These are phyloP conservation scores for Glycine soja DNA, from an alignment of 306 rosid genomes.

Conservation along the genomic window DNA sequence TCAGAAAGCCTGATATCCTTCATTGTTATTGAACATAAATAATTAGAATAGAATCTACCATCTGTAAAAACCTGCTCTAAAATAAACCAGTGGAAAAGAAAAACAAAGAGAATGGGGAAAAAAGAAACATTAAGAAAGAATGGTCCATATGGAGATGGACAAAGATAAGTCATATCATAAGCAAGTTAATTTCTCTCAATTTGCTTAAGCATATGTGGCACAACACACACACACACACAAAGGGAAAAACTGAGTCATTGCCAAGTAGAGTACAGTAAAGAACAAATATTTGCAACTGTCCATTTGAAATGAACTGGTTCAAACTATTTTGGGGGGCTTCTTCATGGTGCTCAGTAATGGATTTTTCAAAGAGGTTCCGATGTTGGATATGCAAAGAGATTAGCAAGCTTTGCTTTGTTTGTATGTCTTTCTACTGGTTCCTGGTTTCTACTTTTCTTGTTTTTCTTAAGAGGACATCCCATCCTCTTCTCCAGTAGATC, in stretches of 20 bases:
- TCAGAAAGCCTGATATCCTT: conserved; percentile 92
- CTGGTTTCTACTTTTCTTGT: conserved; percentile 21
- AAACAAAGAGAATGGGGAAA: neutral
- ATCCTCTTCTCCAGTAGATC: neutral
- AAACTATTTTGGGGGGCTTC: neutral
- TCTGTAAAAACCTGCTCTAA: conserved; percentile 31
- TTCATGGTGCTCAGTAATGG: conserved; percentile 4
- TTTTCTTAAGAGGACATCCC: neutral
- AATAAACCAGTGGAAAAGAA: neutral
- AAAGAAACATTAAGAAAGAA: conserved; percentile 14
- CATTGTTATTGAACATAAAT: conserved; percentile 37
- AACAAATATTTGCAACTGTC: conserved; percentile 3
- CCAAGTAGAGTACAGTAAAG: conserved; percentile 13
- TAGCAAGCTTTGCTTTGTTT: conserved; percentile 15
- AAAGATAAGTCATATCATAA: conserved; percentile 27
- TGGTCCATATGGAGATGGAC: conserved; percentile 1
- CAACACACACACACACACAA: neutral
- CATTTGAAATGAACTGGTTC: neutral
- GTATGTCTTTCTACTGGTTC: neutral
- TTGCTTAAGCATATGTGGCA: conserved; percentile 31
- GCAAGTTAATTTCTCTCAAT: conserved; percentile 29
- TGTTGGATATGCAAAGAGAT: conserved; percentile 1
- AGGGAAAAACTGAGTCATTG: neutral
- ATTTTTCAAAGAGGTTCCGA: conserved; percentile 21
- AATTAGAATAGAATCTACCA: conserved; percentile 48